Conservation (phyloP, 805 yeast genomes). For the Wickerhamomyces pijperi region DNA sequence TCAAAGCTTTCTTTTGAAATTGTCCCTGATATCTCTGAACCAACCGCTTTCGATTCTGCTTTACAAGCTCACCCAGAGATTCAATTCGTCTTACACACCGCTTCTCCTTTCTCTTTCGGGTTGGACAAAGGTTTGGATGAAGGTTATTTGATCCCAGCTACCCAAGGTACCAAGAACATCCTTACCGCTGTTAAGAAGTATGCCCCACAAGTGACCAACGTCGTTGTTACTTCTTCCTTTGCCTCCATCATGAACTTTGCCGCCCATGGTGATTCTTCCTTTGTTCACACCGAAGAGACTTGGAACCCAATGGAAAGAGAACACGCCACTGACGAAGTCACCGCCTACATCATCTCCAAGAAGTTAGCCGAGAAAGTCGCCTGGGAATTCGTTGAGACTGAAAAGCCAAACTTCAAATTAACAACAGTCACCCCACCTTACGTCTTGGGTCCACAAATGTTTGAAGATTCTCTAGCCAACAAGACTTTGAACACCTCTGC, state of each 20-base stretch:
- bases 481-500: conserved; percentile 29
- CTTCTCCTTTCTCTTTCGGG: conserved; percentile 35
- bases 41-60: conserved; percentile 32
- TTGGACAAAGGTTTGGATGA: conserved; percentile 30
- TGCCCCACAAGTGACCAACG: conserved; percentile 28
- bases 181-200: conserved; percentile 22
- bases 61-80: conserved; percentile 34
- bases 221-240: conserved; percentile 46
- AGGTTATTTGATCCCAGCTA: conserved; percentile 46
- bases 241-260: conserved; percentile 34
- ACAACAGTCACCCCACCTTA: conserved; percentile 38
- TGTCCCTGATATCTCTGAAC: conserved; percentile 32
- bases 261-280: conserved; percentile 7
- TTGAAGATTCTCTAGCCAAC: conserved; percentile 27
- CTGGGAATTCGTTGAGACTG: conserved; percentile 35
- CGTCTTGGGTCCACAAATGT: conserved; percentile 48
- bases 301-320: conserved; percentile 45
- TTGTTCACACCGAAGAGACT: conserved; percentile 21
- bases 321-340: conserved; percentile 25
- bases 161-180: conserved; percentile 40
- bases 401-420: conserved; percentile 26
- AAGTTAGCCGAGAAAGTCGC: conserved; percentile 49
- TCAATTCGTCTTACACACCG: conserved; percentile 45
- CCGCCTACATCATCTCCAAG: conserved; percentile 49
- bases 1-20: conserved; percentile 17